phyloP scores from a whole-genome alignment of 2,329 filamentous ascomycete species.

The Peltaster fructicola region DNA sequence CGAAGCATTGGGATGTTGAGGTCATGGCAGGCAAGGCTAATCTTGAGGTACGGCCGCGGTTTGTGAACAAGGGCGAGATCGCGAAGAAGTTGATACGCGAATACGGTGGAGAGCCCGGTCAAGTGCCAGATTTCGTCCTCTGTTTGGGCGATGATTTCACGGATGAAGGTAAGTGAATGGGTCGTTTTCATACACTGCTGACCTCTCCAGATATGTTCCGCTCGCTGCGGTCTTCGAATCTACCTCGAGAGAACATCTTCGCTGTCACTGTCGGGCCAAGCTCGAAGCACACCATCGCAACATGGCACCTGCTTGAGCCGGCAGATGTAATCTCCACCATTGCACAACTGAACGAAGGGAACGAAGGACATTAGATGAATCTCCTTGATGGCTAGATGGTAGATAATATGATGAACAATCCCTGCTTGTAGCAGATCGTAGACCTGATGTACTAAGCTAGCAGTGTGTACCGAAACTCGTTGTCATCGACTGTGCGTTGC shows the following conservation, averaged over 20 bases:
- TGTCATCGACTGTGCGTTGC: no score
- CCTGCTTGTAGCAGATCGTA: no score
- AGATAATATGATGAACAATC: no score
- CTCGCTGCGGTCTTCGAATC: slow-evolving; percentile 43
- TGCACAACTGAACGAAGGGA: slow-evolving; percentile 17
- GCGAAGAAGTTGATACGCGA: slow-evolving; percentile 63
- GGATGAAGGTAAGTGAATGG: slow-evolving; percentile 59
- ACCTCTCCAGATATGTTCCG: slow-evolving; percentile 55
- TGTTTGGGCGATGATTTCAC: slow-evolving; percentile 94
- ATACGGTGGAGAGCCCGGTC: slow-evolving; percentile 40
- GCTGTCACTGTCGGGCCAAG: slow-evolving; percentile 83
- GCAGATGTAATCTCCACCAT: slow-evolving; percentile 53
- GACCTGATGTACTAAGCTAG: no score
- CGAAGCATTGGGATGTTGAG: slow-evolving; percentile 71
- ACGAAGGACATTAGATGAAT: no score
- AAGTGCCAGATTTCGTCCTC: slow-evolving; percentile 65
- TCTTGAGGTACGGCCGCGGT: slow-evolving; percentile 85
- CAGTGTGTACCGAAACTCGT: no score
- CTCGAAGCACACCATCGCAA: slow-evolving; percentile 78
- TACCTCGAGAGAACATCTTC: slow-evolving; percentile 54
- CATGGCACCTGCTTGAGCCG: slow-evolving; percentile 79
- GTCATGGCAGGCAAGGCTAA: slow-evolving; percentile 97
- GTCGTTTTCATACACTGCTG: background rate
- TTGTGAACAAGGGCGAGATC: slow-evolving; percentile 97
- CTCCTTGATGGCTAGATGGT: no score